Evolutionary conservation across 768 basidiomycete genomes (phyloP).

Genomic region (Russula foetens): DNA sequence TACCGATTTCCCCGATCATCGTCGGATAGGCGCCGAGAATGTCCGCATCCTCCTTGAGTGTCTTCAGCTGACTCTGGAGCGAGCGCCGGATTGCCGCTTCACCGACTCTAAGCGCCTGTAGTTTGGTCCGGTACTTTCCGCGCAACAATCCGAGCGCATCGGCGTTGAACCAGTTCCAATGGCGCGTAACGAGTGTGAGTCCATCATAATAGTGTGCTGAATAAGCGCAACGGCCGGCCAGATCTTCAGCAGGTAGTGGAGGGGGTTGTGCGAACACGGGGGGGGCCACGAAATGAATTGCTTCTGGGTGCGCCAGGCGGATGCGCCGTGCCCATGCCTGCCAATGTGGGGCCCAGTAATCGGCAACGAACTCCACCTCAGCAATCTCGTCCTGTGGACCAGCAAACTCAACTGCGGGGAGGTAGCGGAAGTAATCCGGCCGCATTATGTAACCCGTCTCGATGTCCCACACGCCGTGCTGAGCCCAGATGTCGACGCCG

Average conservation of each 20-base stretch:
- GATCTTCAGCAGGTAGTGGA: slow-evolving; percentile 40
- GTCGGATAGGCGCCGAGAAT: slow-evolving; percentile 74
- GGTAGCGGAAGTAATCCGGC: slow-evolving; percentile 66
- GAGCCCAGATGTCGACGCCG: slow-evolving; percentile 80
- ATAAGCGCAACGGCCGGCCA: slow-evolving; percentile 61
- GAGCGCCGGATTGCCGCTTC: slow-evolving; percentile 72
- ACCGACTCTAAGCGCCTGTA: slow-evolving; percentile 78
- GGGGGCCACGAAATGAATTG: slow-evolving; percentile 86
- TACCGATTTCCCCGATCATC: slow-evolving; percentile 93
- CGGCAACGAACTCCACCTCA: slow-evolving; percentile 58
- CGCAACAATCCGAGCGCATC: slow-evolving; percentile 90
- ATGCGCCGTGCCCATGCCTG: slow-evolving; percentile 47
- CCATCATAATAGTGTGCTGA: slow-evolving; percentile 94
- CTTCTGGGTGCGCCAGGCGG: slow-evolving; percentile 62
- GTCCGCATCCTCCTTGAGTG: slow-evolving; percentile 64
- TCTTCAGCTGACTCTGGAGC: slow-evolving; percentile 73
- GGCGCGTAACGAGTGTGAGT: slow-evolving; percentile 82
- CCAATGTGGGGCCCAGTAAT: slow-evolving; percentile 78
- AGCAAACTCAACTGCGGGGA: slow-evolving; percentile 26
- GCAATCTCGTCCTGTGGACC: slow-evolving; percentile 25
- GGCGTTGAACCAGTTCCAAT: slow-evolving; percentile 94
- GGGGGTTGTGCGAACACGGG: slow-evolving; percentile 86
- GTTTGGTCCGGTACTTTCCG: slow-evolving; percentile 60
- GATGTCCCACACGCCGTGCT: slow-evolving; percentile 84
- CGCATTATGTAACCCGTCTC: slow-evolving; percentile 55